These are phyloP conservation scores for Amaranthus hypochondriacus DNA, from an alignment of 148 eudicot species.

Conservation along the genomic window DNA sequence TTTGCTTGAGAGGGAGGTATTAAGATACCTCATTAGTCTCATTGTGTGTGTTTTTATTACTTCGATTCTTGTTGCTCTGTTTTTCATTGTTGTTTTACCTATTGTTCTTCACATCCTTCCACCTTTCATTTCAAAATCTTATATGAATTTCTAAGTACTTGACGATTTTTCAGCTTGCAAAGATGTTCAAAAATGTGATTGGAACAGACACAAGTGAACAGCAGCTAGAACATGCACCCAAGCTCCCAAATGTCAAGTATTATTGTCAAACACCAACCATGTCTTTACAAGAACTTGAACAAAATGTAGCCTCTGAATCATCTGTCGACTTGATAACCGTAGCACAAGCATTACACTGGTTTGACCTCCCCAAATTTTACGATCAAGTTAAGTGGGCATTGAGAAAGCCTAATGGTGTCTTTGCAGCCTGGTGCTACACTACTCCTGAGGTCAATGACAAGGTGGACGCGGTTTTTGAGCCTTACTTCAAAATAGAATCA, in stretches of 20 bases:
- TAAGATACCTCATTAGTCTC: too few species aligned
- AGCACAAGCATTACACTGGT: slow-evolving; percentile 87
- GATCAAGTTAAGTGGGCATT: slow-evolving; percentile 45
- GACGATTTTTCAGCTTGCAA: slow-evolving; percentile 37
- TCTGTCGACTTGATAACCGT: slow-evolving; percentile 57
- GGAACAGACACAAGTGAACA: slow-evolving; percentile 79
- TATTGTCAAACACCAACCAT: slow-evolving; percentile 42
- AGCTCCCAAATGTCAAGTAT: slow-evolving; percentile 64
- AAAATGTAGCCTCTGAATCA: slow-evolving; percentile 30
- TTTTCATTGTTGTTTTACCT: too few species aligned
- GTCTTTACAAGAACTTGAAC: slow-evolving; percentile 30
- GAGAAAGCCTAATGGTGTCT: slow-evolving; percentile 66
- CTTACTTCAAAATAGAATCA: slow-evolving; percentile 31
- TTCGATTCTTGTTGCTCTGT: too few species aligned
- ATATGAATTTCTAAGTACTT: too few species aligned
- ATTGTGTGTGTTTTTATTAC: too few species aligned
- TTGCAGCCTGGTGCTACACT: slow-evolving; percentile 89
- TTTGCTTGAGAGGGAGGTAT: too few species aligned
- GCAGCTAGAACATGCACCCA: slow-evolving; percentile 67
- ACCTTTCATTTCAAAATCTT: too few species aligned
- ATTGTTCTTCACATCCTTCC: too few species aligned
- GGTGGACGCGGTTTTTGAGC: slow-evolving; percentile 44
- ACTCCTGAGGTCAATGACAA: slow-evolving; percentile 31
- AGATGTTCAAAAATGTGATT: slow-evolving; percentile 56
- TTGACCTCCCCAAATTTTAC: slow-evolving; percentile 54